Evolutionary conservation across 768 basidiomycete species (phyloP).

Genomic region (Zangia roseola): DNA sequence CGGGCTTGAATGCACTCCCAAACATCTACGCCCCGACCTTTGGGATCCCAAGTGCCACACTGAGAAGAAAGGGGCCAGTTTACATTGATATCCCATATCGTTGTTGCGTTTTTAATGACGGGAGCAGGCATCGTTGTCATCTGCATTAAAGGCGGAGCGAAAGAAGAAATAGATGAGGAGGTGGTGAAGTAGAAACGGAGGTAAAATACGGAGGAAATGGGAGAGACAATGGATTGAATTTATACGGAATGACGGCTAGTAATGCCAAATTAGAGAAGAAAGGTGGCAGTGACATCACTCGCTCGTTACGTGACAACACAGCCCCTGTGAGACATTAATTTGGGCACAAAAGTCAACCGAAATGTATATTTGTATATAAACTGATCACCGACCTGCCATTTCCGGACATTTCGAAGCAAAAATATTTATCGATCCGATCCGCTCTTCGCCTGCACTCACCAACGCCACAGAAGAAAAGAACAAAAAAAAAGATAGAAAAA

Average conservation of each 20-base stretch:
- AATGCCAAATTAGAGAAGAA: conserved; percentile 29
- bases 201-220: conserved; percentile 6
- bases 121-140: conserved; percentile 25
- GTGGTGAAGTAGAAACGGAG: conserved; percentile 5
- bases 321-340: conserved; percentile 28
- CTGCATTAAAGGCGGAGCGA: conserved; percentile 12
- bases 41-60: conserved; percentile 70
- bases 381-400: not conserved
- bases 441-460: conserved; percentile 10
- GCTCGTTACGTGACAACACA: too few species aligned
- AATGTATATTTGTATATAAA: conserved; percentile 13
- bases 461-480: conserved; percentile 26
- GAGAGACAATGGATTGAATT: conserved; percentile 20
- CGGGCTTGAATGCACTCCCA: conserved; percentile 75
- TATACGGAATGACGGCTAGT: conserved; percentile 27
- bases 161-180: not conserved
- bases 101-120: conserved; percentile 61
- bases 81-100: conserved; percentile 68
- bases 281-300: conserved; percentile 37
- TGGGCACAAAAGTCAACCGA: conserved; percentile 4
- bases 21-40: conserved; percentile 65
- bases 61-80: conserved; percentile 65
- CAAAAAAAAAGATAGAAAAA: too few species aligned
- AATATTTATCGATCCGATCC: conserved; percentile 22
- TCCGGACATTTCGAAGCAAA: too few species aligned